These are phyloP conservation scores for Cladorrhinum sp. DNA, from an alignment of 2,329 filamentous ascomycete genomes.

Conservation along the genomic window DNA sequence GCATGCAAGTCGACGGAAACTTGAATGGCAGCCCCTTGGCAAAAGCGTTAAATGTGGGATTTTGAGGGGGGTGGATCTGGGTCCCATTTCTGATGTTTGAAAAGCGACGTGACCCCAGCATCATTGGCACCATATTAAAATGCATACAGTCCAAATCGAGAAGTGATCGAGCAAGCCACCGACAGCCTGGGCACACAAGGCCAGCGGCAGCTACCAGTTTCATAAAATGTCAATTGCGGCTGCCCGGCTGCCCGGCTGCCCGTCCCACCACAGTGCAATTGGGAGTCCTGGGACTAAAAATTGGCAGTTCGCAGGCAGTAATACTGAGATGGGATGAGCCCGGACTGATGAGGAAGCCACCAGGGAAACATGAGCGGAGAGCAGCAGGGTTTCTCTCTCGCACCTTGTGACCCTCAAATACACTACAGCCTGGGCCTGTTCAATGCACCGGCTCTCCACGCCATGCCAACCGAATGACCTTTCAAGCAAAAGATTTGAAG, in stretches of 20 bases:
- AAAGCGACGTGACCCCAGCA: conserved; percentile 1
- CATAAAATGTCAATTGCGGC: conserved; percentile 9
- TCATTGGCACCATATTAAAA: conserved; percentile 1
- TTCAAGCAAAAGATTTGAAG: conserved; percentile 3
- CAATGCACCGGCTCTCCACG: conserved; percentile 4
- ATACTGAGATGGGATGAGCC: background rate
- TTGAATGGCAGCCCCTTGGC: background rate
- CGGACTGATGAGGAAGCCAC: conserved; percentile 1
- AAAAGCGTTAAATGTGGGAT: background rate
- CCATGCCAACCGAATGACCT: conserved; percentile 7
- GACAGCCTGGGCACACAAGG: too few species aligned
- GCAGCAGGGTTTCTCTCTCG: background rate
- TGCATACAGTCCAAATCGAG: conserved; percentile 10
- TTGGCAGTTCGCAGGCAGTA: too few species aligned
- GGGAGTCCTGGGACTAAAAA: background rate
- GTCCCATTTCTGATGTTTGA: conserved; percentile 2
- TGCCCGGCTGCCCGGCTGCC: conserved; percentile 2
- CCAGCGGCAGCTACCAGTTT: too few species aligned
- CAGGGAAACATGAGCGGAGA: background rate
- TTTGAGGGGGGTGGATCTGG: background rate
- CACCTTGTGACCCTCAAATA: conserved; percentile 6
- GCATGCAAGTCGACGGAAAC: background rate
- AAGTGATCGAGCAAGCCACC: background rate
- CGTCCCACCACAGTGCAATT: background rate
- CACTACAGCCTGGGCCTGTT: conserved; percentile 1